Conservation (phyloP, 129 eudicot genomes). For the Flaveria ramosissima region DNA sequence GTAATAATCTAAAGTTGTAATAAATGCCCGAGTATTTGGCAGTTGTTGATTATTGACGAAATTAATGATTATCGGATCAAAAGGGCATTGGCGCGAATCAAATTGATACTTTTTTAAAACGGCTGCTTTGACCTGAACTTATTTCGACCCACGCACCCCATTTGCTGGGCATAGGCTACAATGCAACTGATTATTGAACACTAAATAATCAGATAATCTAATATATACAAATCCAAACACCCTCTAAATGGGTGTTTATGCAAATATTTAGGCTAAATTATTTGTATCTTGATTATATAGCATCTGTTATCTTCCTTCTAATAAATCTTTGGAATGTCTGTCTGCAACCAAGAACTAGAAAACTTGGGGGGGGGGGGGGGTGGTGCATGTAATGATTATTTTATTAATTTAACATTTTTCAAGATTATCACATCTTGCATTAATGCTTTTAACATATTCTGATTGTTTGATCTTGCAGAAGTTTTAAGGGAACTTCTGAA, state of each 20-base stretch:
- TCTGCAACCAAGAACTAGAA: neutral
- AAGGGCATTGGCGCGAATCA: neutral
- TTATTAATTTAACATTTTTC: neutral
- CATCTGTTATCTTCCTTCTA: neutral
- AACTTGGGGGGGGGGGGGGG: neutral
- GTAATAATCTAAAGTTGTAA: neutral
- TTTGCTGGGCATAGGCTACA: neutral
- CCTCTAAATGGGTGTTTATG: neutral
- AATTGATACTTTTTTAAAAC: neutral
- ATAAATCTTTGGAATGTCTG: neutral
- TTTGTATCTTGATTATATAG: neutral
- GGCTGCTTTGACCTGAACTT: neutral
- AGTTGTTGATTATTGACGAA: neutral
- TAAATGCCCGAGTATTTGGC: neutral
- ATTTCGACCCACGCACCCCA: neutral
- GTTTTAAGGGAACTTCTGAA: slow-evolving; percentile 66
- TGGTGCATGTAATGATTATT: neutral
- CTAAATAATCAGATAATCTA: neutral
- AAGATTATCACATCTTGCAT: neutral
- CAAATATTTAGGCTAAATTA: neutral
- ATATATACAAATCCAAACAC: neutral
- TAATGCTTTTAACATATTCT: neutral
- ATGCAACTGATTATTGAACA: neutral
- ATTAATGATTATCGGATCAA: neutral
- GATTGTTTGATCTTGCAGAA: slow-evolving; percentile 47